Percentiles rank a stretch among this genome's conserved stretches.
Evolutionary conservation across 2,329 filamentous ascomycete species (phyloP).

Genomic region (Aspergillus pseudoterreus): DNA sequence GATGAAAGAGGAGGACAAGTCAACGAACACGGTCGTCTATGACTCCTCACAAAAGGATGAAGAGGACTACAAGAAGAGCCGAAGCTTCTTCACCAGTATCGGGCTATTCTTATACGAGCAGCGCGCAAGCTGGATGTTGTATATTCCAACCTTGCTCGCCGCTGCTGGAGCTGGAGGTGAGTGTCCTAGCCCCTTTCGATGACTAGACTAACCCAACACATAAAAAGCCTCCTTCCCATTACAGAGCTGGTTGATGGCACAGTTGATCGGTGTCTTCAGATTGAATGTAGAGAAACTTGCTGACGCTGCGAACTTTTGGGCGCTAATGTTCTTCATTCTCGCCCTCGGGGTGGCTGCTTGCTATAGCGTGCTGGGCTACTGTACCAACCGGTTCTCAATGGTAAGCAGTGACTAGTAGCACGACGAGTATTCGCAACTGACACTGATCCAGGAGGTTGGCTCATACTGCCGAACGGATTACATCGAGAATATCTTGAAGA

Average conservation of each 20-base stretch:
- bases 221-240: conserved; percentile 27
- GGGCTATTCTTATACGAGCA: conserved; percentile 32
- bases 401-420: conserved; percentile 31
- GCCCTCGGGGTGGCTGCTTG: conserved; percentile 45
- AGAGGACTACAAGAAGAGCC: conserved; percentile 1
- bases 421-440: conserved; percentile 18
- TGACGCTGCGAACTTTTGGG: conserved; percentile 48
- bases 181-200: background rate
- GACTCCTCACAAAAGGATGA: background rate
- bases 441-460: background rate
- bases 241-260: conserved; percentile 46
- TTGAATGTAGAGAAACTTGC: conserved; percentile 36
- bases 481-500: conserved; percentile 6
- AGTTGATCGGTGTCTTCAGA: conserved; percentile 48
- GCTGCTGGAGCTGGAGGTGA: conserved; percentile 30
- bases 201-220: background rate
- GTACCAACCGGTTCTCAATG: conserved; percentile 45
- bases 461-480: conserved; percentile 10
- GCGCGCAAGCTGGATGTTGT: conserved; percentile 26
- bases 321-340: conserved; percentile 56
- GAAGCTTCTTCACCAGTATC: conserved; percentile 17
- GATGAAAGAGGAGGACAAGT: conserved; percentile 3
- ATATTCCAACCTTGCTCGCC: conserved; percentile 20
- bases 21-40: background rate
- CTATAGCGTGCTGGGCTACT: conserved; percentile 47